Evolutionary conservation across 768 basidiomycete species (phyloP).

Genomic region (Amanita molliuscula): DNA sequence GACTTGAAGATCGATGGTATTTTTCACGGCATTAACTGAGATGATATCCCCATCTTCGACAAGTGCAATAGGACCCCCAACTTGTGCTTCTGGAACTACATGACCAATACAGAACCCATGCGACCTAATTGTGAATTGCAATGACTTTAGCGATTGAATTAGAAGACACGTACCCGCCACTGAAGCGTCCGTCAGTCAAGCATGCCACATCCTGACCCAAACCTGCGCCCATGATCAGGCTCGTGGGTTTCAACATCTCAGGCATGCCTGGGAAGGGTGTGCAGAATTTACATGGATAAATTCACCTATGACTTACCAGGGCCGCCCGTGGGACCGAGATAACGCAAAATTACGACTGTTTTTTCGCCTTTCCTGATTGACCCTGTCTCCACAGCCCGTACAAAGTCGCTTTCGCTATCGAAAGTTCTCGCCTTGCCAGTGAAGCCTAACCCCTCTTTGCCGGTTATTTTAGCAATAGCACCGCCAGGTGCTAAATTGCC

Average conservation of each 20-base stretch:
- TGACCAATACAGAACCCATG: conserved; percentile 97
- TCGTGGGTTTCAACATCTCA: conserved; percentile 98
- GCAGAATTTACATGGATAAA: neutral
- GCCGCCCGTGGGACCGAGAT: conserved; percentile 95
- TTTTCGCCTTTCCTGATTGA: conserved; percentile 93
- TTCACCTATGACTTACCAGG: conserved; percentile 50
- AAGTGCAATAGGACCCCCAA: conserved; percentile 87
- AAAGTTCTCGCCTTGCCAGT: conserved; percentile 90
- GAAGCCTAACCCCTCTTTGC: conserved; percentile 87
- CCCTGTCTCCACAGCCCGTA: conserved; percentile 78
- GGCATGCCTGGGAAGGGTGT: conserved; percentile 68
- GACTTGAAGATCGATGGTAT: conserved; percentile 72
- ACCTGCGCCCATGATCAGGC: conserved; percentile 97
- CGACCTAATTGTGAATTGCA: conserved; percentile 40
- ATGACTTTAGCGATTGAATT: conserved; percentile 7
- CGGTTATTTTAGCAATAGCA: conserved; percentile 94
- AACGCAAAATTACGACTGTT: conserved; percentile 90
- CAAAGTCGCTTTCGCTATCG: conserved; percentile 83
- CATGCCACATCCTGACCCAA: conserved; percentile 94
- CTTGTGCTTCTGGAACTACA: conserved; percentile 93
- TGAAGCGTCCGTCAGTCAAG: conserved; percentile 95
- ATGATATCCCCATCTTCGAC: conserved; percentile 84
- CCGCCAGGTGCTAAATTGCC: conserved; percentile 93
- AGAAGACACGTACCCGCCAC: conserved; percentile 70
- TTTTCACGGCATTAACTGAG: conserved; percentile 80